Evolutionary conservation across 768 basidiomycete genomes (phyloP).

Genomic region (Lepiota subincarnata): DNA sequence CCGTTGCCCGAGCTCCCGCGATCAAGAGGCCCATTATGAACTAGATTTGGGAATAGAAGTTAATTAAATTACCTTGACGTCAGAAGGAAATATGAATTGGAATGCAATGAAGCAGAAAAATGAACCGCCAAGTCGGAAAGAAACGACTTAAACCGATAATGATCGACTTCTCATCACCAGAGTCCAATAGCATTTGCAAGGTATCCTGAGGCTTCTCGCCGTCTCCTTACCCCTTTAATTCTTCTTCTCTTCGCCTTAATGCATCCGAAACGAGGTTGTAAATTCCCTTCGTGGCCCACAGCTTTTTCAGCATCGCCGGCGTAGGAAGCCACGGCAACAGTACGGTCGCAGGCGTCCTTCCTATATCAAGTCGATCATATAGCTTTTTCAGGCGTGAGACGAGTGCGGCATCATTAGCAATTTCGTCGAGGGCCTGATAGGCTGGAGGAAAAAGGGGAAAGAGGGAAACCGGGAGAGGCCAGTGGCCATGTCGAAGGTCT

Average conservation of each 20-base stretch:
- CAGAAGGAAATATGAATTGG: neutral
- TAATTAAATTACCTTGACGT: slow-evolving; percentile 12
- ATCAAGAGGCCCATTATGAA: slow-evolving; percentile 81
- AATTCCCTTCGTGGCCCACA: slow-evolving; percentile 71
- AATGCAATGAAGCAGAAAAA: neutral
- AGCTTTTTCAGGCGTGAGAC: slow-evolving; percentile 60
- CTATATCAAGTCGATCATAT: slow-evolving; percentile 65
- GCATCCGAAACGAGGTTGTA: slow-evolving; percentile 63
- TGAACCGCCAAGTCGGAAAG: slow-evolving; percentile 1
- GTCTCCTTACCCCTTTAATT: slow-evolving; percentile 27
- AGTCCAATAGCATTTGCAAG: slow-evolving; percentile 70
- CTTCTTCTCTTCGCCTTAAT: slow-evolving; percentile 47
- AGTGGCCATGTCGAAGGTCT: no score
- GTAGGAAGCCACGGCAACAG: slow-evolving; percentile 76
- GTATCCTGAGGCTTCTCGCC: slow-evolving; percentile 60
- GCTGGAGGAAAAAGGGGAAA: no score
- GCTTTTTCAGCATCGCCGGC: slow-evolving; percentile 65
- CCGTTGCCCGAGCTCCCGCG: slow-evolving; percentile 78
- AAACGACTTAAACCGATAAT: slow-evolving; percentile 59
- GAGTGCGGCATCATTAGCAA: slow-evolving; percentile 58
- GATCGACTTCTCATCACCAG: slow-evolving; percentile 60
- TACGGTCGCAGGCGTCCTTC: slow-evolving; percentile 69
- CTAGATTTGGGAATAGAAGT: slow-evolving; percentile 31
- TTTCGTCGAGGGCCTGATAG: no score
- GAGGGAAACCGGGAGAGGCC: no score